A percentile compares a stretch with the other conserved stretches of the same genome.
phyloP scores from a whole-genome alignment of 1,139 yeast genomes.

The Spencermartinsiella ligniputridi region DNA sequence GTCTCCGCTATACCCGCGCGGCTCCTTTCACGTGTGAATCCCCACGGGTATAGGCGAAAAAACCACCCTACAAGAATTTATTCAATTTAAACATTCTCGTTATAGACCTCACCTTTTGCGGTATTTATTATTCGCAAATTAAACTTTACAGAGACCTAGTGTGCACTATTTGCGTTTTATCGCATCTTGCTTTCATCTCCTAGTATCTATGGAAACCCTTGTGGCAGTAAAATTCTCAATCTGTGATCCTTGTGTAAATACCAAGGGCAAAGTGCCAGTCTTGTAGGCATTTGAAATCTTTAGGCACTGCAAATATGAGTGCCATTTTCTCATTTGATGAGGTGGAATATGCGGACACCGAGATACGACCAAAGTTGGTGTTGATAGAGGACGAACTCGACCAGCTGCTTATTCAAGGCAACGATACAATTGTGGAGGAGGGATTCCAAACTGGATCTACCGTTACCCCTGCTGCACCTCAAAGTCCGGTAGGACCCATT shows the following conservation, averaged over 20 bases:
- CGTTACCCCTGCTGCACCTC: not conserved
- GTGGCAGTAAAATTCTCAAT: not conserved
- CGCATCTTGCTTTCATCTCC: too few species aligned
- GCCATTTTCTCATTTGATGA: constrained; percentile 30
- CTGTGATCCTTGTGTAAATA: constrained; percentile 1
- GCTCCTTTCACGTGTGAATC: too few species aligned
- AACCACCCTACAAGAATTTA: too few species aligned
- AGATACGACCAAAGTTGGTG: not conserved
- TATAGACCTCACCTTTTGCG: too few species aligned
- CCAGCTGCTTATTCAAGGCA: constrained; percentile 10
- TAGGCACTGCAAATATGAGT: constrained; percentile 22
- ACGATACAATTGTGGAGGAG: constrained; percentile 3
- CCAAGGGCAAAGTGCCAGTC: not conserved
- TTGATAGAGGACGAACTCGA: constrained; percentile 9
- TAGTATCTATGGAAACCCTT: not conserved
- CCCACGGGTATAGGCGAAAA: too few species aligned
- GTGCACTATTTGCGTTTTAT: too few species aligned
- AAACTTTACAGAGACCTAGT: too few species aligned
- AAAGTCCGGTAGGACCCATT: constrained; percentile 9
- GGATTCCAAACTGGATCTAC: not conserved
- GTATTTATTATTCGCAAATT: too few species aligned
- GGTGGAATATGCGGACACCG: constrained; percentile 15
- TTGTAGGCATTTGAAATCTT: too few species aligned
- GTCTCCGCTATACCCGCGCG: too few species aligned
- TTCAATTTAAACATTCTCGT: too few species aligned